These are phyloP conservation scores for Coleophoma eucalyptorum DNA, from an alignment of 2,329 filamentous ascomycete species.

Conservation along the genomic window DNA sequence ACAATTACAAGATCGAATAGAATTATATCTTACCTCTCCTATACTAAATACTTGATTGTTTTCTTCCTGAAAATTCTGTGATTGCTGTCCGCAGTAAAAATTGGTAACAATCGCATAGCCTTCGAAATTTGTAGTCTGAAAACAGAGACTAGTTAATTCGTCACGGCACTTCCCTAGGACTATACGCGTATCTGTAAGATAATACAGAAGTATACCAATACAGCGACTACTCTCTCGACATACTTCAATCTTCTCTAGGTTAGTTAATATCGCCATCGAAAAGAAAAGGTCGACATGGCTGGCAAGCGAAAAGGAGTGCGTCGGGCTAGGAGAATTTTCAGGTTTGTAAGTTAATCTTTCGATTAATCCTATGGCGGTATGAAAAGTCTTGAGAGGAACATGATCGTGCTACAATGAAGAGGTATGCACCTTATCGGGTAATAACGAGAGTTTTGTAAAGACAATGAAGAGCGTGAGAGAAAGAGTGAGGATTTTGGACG, in stretches of 20 bases:
- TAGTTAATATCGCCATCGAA: constrained; percentile 8
- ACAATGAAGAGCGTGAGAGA: no score
- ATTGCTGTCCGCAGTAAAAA: constrained; percentile 1
- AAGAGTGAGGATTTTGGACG: no score
- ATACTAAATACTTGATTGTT: neutral
- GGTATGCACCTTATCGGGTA: no score
- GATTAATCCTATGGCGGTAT: no score
- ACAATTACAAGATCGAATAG: neutral
- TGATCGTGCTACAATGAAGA: no score
- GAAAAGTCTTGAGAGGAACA: no score
- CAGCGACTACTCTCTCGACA: constrained; percentile 8
- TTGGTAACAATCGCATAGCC: constrained; percentile 4
- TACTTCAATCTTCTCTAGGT: constrained; percentile 6
- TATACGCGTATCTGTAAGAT: constrained; percentile 1
- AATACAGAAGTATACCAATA: constrained; percentile 9
- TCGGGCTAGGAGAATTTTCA: no score
- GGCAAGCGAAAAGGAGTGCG: no score
- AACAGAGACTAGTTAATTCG: constrained; percentile 1
- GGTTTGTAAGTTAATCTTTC: no score
- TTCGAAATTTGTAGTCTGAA: neutral
- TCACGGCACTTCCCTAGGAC: constrained; percentile 8
- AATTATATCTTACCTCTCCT: neutral
- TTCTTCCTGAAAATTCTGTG: neutral
- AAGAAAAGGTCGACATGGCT: constrained; percentile 9
- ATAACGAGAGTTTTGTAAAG: no score